Evolutionary conservation across 192 early-diverging fungal genomes (phyloP).

Genomic region (Coemansia sp.): DNA sequence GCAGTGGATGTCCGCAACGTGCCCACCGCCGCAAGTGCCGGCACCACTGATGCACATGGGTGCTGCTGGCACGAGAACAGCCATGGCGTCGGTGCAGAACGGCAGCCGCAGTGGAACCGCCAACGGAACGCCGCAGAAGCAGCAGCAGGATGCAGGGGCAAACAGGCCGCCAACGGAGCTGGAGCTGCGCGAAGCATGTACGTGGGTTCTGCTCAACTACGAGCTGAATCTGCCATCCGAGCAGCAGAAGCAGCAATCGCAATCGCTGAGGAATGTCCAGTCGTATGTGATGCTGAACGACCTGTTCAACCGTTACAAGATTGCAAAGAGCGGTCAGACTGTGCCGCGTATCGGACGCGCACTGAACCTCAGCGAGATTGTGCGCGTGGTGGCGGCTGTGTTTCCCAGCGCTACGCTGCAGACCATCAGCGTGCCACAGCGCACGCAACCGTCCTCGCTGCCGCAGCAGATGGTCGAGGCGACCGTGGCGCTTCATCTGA

Average conservation of each 20-base stretch:
- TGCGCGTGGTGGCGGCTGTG: conserved; percentile 46
- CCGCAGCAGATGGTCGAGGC: conserved; percentile 11
- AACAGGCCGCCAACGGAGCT: conserved; percentile 44
- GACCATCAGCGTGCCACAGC: neutral
- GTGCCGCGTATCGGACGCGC: conserved; percentile 49
- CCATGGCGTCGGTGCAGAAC: conserved; percentile 6
- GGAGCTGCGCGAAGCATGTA: conserved; percentile 54
- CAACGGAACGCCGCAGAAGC: neutral
- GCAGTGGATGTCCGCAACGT: conserved; percentile 44
- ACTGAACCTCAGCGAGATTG: conserved; percentile 38
- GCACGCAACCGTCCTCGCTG: neutral
- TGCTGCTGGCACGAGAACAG: neutral
- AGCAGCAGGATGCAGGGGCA: conserved; percentile 10
- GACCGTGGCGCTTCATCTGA: conserved; percentile 24
- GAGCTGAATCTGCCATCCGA: conserved; percentile 17
- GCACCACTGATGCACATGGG: conserved; percentile 2
- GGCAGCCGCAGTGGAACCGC: neutral
- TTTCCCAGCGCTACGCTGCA: conserved; percentile 40
- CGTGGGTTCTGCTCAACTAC: conserved; percentile 55
- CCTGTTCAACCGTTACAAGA: conserved; percentile 37
- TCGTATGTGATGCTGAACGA: conserved; percentile 24
- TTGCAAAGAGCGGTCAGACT: conserved; percentile 46
- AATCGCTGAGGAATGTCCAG: no score
- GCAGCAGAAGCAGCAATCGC: conserved; percentile 9
- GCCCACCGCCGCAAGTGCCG: conserved; percentile 10